Base-by-base conservation (phyloP, 2,329 filamentous ascomycete genomes). In the Penicillium janthinellum region DNA sequence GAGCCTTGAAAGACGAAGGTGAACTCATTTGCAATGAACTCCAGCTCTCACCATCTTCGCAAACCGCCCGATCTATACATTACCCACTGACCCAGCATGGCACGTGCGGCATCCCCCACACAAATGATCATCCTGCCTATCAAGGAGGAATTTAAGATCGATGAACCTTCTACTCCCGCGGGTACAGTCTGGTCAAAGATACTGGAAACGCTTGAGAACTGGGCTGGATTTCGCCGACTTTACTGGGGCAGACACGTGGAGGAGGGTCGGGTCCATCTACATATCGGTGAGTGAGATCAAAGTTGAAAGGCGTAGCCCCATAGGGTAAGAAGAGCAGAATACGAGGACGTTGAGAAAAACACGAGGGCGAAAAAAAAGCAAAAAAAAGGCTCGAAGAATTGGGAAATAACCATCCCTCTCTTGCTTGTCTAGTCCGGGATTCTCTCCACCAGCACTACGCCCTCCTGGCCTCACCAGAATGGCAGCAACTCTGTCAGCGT, bases 131-230 rank as follows among this genome's bases (percentile, higher is more conserved):
- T 64, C 48, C 57, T 70, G 50, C 59, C 83, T 84, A 5, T 77
- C 80, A n/a, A 80, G 80, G 51, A 74, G 28, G 41, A 53, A 7
- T 22, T 59, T 34, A 51, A 57, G 10, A 59, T 79, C 25, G 88
- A 90, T 60, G 87, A 90, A 66, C 85, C 84, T 0, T 84, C 83
- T 64, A 86, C 60, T 1, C 38, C 57, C 6, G 62, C 67, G 25
- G 66, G 61, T n/a, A 48, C 65, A 48, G 71, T 58, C 48, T 71
- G 65, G 67, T 50, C 45, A 2, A 54, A 60, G 56, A 59, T 64
- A 15, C 50, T 71, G 10, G 57, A 63, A 17, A 53, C 63, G 12
- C 22, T 70, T 5, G 64, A 69, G 44, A 44, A 45, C 6, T 67
- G 61, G 57, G 22, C 39, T 11, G 71, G 67, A 2, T 73, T 73